Conservation (phyloP, 129 eudicot species). For the Flaveria sonorensis region DNA sequence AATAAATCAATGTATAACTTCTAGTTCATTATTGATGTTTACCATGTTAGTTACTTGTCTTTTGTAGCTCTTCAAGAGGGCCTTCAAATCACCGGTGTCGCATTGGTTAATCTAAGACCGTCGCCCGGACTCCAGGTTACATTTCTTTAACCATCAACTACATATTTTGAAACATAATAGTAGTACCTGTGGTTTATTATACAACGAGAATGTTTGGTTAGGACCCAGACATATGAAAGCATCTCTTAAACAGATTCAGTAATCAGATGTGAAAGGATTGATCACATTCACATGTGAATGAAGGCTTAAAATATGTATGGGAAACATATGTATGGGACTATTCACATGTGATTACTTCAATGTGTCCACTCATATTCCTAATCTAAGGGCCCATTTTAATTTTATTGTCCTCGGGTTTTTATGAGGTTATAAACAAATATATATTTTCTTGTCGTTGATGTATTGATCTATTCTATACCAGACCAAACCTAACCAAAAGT, state of each 20-base stretch:
- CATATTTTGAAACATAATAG: neutral
- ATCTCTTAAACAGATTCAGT: too few species aligned
- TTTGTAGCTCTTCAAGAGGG: slow-evolving; percentile 54
- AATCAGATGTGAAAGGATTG: too few species aligned
- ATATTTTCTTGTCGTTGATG: neutral
- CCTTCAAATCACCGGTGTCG: slow-evolving; percentile 65
- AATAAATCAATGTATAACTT: neutral
- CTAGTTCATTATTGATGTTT: neutral
- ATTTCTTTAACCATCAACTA: neutral
- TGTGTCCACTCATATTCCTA: neutral
- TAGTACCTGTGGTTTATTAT: neutral
- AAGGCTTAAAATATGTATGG: too few species aligned
- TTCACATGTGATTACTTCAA: neutral
- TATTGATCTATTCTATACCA: neutral
- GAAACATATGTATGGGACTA: neutral
- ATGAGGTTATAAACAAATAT: neutral
- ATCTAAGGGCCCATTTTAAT: neutral
- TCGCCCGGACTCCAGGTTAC: slow-evolving; percentile 71
- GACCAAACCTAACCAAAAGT: neutral
- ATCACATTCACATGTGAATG: slow-evolving; percentile 6
- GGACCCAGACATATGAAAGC: neutral
- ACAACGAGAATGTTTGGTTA: neutral
- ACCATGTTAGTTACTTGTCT: neutral
- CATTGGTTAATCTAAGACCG: slow-evolving; percentile 73
- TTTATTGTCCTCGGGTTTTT: neutral